Evolutionary conservation across 2,329 filamentous ascomycete genomes (phyloP).

Genomic region (Botrytis fabae): DNA sequence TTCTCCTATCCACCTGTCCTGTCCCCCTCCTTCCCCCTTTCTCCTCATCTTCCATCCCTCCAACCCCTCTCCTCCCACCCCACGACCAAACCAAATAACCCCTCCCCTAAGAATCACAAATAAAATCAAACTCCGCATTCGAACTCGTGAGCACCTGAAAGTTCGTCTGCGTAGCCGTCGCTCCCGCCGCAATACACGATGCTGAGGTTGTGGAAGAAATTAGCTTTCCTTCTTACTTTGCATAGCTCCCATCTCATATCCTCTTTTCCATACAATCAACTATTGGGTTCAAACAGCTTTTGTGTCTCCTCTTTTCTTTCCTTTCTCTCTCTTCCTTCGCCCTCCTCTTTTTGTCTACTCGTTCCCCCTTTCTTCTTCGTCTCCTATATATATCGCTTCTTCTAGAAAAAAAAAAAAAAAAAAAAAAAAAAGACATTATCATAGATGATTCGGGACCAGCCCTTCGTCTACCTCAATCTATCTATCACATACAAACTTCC

Average conservation of each 20-base stretch:
- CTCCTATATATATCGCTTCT: not conserved
- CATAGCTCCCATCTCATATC: not conserved
- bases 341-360: not conserved
- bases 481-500: not conserved
- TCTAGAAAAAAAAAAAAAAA: too few relatives aligned
- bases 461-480: too few relatives aligned
- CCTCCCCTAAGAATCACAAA: slow-evolving; percentile 18
- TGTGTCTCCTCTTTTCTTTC: not conserved
- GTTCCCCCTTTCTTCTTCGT: not conserved
- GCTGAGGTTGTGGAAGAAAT: slow-evolving; percentile 10
- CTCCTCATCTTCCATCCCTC: not conserved
- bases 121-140: slow-evolving; percentile 22
- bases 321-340: not conserved
- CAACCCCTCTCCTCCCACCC: not conserved
- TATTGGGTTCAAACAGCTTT: not conserved
- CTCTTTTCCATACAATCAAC: not conserved
- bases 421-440: not conserved
- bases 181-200: slow-evolving; percentile 1
- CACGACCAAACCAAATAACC: not conserved
- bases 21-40: not conserved
- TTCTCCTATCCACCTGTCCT: not conserved
- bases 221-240: not conserved
- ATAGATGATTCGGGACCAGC: not conserved
- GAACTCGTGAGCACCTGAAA: slow-evolving; percentile 20
- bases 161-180: slow-evolving; percentile 7